Conservation (phyloP, 306 rosid species). For the Cercis canadensis region DNA sequence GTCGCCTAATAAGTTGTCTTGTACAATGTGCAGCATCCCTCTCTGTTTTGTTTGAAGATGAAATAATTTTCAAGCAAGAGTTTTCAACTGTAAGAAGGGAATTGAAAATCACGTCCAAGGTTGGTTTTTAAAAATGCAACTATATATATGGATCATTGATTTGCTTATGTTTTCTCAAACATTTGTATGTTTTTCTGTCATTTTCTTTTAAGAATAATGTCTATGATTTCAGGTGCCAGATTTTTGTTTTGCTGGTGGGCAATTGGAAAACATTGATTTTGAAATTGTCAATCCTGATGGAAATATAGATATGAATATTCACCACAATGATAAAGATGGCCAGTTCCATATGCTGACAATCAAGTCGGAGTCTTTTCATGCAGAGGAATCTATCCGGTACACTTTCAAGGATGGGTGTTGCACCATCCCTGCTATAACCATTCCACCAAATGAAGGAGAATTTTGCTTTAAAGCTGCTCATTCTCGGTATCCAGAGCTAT, state of each 20-base stretch:
- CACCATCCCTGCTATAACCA: slow-evolving; percentile 39
- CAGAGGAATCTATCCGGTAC: slow-evolving; percentile 45
- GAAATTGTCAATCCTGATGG: slow-evolving; percentile 56
- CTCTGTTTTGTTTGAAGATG: slow-evolving; percentile 34
- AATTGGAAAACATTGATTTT: slow-evolving; percentile 48
- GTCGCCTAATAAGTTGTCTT: slow-evolving; percentile 16
- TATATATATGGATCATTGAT: neutral
- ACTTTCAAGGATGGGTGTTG: slow-evolving; percentile 59
- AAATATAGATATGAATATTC: slow-evolving; percentile 46
- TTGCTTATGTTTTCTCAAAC: neutral
- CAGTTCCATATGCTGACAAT: slow-evolving; percentile 56
- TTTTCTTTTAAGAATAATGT: neutral
- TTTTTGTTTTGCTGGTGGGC: slow-evolving; percentile 45
- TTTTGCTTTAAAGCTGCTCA: slow-evolving; percentile 58
- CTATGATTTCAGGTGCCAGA: slow-evolving; percentile 55
- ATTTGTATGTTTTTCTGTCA: neutral
- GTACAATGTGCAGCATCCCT: slow-evolving; percentile 51
- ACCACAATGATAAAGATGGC: slow-evolving; percentile 47
- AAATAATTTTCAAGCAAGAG: slow-evolving; percentile 42
- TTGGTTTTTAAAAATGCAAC: slow-evolving; percentile 17
- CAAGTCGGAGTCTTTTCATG: slow-evolving; percentile 38
- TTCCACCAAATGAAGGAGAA: slow-evolving; percentile 44
- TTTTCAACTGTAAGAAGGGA: slow-evolving; percentile 44
- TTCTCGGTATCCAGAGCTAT: slow-evolving; percentile 45
- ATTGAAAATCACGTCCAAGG: slow-evolving; percentile 51